phyloP scores from a whole-genome alignment of 2,329 filamentous ascomycete genomes.

The Golovinomyces cichoracearum region DNA sequence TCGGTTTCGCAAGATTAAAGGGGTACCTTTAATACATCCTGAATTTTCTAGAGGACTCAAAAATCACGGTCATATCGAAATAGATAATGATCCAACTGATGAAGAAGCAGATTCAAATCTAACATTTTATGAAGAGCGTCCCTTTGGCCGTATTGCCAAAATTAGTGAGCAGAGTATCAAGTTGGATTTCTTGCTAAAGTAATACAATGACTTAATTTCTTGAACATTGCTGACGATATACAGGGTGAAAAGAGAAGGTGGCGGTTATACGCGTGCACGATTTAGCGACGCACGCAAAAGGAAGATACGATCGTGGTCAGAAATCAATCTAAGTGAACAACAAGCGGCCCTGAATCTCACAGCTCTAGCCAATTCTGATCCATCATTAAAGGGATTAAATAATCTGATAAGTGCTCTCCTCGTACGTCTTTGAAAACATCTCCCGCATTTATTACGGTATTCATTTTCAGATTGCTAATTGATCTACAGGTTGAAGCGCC shows the following conservation, averaged over 20 bases:
- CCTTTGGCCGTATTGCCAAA: conserved; percentile 38
- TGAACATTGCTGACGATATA: background rate
- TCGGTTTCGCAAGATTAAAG: conserved; percentile 33
- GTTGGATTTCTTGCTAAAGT: conserved; percentile 45
- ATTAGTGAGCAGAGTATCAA: conserved; percentile 38
- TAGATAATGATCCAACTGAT: conserved; percentile 33
- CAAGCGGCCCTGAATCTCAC: conserved; percentile 40
- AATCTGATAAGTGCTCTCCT: conserved; percentile 32
- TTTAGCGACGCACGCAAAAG: background rate
- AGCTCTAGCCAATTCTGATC: conserved; percentile 26
- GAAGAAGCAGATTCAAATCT: conserved; percentile 18
- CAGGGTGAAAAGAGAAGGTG: background rate
- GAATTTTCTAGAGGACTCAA: conserved; percentile 34
- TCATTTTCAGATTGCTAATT: conserved; percentile 7
- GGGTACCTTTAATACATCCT: conserved; percentile 25
- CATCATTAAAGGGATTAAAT: conserved; percentile 3
- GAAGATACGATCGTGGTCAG: background rate
- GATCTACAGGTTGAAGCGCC: conserved; percentile 18
- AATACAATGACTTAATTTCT: conserved; percentile 12
- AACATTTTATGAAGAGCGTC: conserved; percentile 30
- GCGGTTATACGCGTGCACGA: background rate
- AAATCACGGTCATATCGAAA: conserved; percentile 48
- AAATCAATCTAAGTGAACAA: conserved; percentile 21
- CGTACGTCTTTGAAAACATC: conserved; percentile 27
- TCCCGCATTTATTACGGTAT: too few relatives aligned